Evolutionary conservation across 2,329 filamentous ascomycete genomes (phyloP).

Genomic region (Ceratocystis variospora): DNA sequence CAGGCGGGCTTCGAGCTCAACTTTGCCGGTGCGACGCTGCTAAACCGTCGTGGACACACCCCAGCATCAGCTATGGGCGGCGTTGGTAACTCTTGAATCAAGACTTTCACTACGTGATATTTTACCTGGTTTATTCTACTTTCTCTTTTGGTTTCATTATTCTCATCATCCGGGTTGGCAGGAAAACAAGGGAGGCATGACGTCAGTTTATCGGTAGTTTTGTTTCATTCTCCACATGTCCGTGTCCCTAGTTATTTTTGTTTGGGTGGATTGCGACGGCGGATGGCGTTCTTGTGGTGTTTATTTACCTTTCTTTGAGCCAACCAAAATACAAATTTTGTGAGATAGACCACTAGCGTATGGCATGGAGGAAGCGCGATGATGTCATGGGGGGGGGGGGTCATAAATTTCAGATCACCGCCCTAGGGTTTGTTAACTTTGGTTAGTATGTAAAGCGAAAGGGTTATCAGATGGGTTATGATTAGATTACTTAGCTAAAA

Average conservation of each 20-base stretch:
- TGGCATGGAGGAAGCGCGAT: background rate
- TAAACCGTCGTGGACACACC: constrained; percentile 55
- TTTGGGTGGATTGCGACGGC: constrained; percentile 5
- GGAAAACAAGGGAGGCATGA: constrained; percentile 3
- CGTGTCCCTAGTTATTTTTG: background rate
- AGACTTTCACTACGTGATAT: background rate
- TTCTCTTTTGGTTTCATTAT: constrained; percentile 1
- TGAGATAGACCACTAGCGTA: background rate
- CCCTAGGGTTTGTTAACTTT: background rate
- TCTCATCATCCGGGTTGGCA: background rate
- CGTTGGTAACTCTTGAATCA: background rate
- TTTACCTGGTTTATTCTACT: constrained; percentile 6
- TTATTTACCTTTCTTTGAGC: background rate
- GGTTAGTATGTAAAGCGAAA: background rate
- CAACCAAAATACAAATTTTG: background rate
- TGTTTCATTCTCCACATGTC: constrained; percentile 1
- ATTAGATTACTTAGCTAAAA: background rate
- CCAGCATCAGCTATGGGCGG: constrained; percentile 29
- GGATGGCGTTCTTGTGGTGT: constrained; percentile 12
- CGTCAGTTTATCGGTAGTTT: background rate
- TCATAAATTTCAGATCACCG: background rate
- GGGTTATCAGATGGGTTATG: background rate
- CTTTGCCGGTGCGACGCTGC: constrained; percentile 75
- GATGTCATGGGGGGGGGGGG: background rate
- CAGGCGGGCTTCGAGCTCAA: constrained; percentile 85